Evolutionary conservation across 208 protist species (phyloP).

Genomic region (Porcisia hertigi): DNA sequence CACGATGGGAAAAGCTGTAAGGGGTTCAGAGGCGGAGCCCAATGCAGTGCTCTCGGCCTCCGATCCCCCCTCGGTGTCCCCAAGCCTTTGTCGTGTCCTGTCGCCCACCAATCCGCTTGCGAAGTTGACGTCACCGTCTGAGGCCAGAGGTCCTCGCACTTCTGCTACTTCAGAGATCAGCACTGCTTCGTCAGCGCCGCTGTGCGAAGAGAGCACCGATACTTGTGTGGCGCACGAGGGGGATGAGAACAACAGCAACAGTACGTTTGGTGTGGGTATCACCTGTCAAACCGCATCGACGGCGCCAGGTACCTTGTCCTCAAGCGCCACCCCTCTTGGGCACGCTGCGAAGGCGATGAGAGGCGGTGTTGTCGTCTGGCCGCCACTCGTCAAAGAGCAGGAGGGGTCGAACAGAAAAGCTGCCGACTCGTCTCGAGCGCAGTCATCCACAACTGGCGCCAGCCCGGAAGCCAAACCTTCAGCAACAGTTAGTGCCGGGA

Average conservation of each 20-base stretch:
- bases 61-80: neutral
- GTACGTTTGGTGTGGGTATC: neutral
- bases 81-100: neutral
- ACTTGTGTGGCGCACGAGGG: neutral
- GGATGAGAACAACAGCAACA: constrained; percentile 1
- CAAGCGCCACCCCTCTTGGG: neutral
- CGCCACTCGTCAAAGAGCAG: neutral
- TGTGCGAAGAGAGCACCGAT: neutral
- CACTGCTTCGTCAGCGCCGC: neutral
- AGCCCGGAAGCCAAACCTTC: neutral
- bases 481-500: neutral
- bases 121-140: neutral
- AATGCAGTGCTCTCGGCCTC: neutral
- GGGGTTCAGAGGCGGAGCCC: neutral
- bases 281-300: neutral
- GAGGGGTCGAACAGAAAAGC: neutral
- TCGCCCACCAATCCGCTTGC: constrained; percentile 2
- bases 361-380: constrained; percentile 21
- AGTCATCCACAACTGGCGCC: neutral
- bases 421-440: neutral
- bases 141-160: neutral
- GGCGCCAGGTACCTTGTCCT: neutral
- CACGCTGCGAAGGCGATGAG: constrained; percentile 10
- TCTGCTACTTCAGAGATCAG: neutral
- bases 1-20: neutral